Percentiles rank a stretch among this genome's conserved stretches.
Conservation (phyloP, 2,329 filamentous ascomycete genomes). For the Paraphaeosphaeria minitans region DNA sequence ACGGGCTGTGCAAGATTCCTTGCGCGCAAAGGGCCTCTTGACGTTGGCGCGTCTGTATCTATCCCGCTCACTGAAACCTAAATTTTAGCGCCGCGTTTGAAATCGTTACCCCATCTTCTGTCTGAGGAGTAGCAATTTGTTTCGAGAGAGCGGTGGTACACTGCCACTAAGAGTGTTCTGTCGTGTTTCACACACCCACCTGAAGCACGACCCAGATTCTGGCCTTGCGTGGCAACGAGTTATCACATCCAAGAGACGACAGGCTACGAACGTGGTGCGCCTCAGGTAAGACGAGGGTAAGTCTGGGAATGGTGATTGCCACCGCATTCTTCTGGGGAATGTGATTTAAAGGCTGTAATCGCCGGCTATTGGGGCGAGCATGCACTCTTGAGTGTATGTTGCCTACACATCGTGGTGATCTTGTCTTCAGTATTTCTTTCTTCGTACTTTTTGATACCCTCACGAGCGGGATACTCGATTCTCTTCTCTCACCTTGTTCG, state of each 20-base stretch:
- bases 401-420: neutral
- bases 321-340: neutral
- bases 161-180: neutral
- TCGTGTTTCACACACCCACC: conserved; percentile 1
- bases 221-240: neutral
- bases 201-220: conserved; percentile 3
- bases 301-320: neutral
- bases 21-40: neutral
- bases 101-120: neutral
- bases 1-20: neutral
- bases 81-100: conserved; percentile 8
- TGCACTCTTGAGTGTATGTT: neutral
- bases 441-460: conserved; percentile 1
- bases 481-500: neutral
- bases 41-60: neutral
- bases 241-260: neutral
- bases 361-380: neutral
- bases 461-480: conserved; percentile 6
- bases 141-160: neutral
- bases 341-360: neutral
- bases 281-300: conserved; percentile 5
- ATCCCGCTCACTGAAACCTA: neutral
- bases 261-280: neutral
- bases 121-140: neutral
- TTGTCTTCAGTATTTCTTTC: neutral